Base-by-base conservation (phyloP, 1,284 basidiomycete species). In the Cronartium ribicola region DNA sequence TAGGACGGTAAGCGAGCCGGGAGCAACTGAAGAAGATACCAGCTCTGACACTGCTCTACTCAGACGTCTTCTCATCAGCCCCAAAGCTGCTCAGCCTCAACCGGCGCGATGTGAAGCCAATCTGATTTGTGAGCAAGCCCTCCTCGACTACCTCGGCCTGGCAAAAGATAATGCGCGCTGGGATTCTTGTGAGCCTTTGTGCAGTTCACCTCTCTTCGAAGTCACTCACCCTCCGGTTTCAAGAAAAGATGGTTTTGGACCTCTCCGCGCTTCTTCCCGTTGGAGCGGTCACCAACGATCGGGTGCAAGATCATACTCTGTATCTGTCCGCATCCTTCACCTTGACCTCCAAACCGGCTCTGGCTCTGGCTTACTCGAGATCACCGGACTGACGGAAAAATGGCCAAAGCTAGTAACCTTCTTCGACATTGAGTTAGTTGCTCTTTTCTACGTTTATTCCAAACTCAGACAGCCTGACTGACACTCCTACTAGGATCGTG, bases 361-460 rank as follows among this genome's bases (percentile, higher is more conserved):
- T 20, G 59, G 59, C 3, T 79, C 79, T 40, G 80, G 80, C 55
- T 80, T 79, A 55, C 78, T 81, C 70, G 79, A 80, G 67, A 81
- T 81, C 51, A 76, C 78, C 13, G 80, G 80, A 2, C 76, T 81
- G 13, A 81, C 80, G 3, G 78, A 79, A 61, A 79, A 81, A 72
- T 81, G 79, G 78, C 80, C 80, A 0, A 79, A 80, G 70, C 75
- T 81, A 36, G 81, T 79, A 13, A 81, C 80, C 3, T 81, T 78
- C 70, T 81, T 81, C 46, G 79, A 81, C 41, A 79, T 79, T 20
- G 80, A 81, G 59, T 80, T 80, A 75, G 79, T 81, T 20, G 79
- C 79, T 14, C 72, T 76, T 36, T 66, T 76, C 11, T 41, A 8
- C 36, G 62, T 7, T 17, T 61, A 76, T 76, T 8, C 78, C 80